These are phyloP conservation scores for Monosporozyma siamensis DNA, from an alignment of 805 yeast species.

Conservation along the genomic window DNA sequence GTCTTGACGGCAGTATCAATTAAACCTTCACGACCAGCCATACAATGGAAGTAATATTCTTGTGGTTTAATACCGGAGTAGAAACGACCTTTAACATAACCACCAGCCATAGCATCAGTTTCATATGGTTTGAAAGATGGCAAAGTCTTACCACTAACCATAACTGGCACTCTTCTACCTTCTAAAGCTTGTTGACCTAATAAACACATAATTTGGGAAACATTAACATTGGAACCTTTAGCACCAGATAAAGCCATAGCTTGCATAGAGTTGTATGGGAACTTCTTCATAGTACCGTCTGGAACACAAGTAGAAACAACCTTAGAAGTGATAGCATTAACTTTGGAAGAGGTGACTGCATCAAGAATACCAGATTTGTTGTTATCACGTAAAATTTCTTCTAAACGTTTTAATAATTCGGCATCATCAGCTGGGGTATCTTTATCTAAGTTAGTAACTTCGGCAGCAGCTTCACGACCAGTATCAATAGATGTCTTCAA, in stretches of 20 bases:
- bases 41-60: slow-evolving; percentile 98
- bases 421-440: slow-evolving; percentile 44
- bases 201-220: slow-evolving; percentile 98
- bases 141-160: slow-evolving; percentile 95
- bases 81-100: slow-evolving; percentile 93
- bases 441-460: slow-evolving; percentile 74
- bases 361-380: slow-evolving; percentile 86
- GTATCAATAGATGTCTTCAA: slow-evolving; percentile 66
- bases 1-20: slow-evolving; percentile 99
- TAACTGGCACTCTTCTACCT: slow-evolving; percentile 98
- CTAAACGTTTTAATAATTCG: slow-evolving; percentile 79
- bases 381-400: slow-evolving; percentile 91
- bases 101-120: slow-evolving; percentile 97
- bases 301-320: slow-evolving; percentile 95
- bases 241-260: slow-evolving; percentile 99
- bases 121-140: slow-evolving; percentile 96
- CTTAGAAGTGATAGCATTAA: slow-evolving; percentile 83
- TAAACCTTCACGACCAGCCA: slow-evolving; percentile 99
- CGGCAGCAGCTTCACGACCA: slow-evolving; percentile 89
- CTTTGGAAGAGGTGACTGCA: slow-evolving; percentile 91
- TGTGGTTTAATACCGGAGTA: slow-evolving; percentile 97
- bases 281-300: slow-evolving; percentile 87
- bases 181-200: slow-evolving; percentile 98
- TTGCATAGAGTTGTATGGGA: slow-evolving; percentile 96
- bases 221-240: slow-evolving; percentile 96